Evolutionary conservation across 2,329 filamentous ascomycete species (phyloP).

Genomic region (Pyrenochaeta sp.): DNA sequence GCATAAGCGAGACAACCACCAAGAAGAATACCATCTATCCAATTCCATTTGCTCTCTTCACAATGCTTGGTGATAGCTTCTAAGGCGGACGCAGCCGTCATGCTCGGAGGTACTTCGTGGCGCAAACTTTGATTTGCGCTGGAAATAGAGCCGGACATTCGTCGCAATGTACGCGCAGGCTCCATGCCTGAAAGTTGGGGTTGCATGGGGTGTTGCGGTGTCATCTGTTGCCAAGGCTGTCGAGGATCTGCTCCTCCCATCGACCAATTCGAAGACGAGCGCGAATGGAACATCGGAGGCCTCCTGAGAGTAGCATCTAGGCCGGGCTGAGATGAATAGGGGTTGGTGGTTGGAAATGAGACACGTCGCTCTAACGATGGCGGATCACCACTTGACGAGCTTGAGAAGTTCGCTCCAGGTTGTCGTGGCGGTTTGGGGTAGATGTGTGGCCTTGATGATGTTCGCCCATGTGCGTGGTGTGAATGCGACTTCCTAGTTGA

Average conservation of each 20-base stretch:
- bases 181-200: constrained; percentile 35
- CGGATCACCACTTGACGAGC: constrained; percentile 30
- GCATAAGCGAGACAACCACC: constrained; percentile 93
- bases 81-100: constrained; percentile 48
- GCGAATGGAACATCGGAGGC: constrained; percentile 35
- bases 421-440: constrained; percentile 69
- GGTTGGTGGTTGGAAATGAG: constrained; percentile 35
- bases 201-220: constrained; percentile 31
- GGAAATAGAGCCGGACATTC: constrained; percentile 46
- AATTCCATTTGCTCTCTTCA: constrained; percentile 59
- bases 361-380: constrained; percentile 49
- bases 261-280: constrained; percentile 43
- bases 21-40: constrained; percentile 91
- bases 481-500: constrained; percentile 53
- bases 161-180: constrained; percentile 39
- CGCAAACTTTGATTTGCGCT: constrained; percentile 37
- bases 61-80: constrained; percentile 49
- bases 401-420: constrained; percentile 60
- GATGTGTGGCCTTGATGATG: constrained; percentile 63
- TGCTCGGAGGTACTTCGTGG: constrained; percentile 42
- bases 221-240: constrained; percentile 38
- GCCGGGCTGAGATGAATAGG: constrained; percentile 29
- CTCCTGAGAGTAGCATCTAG: constrained; percentile 29
- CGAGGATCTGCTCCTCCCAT: constrained; percentile 24
- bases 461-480: constrained; percentile 53